These are phyloP conservation scores for Aurantiochytrium sp. DNA, from an alignment of 108 stramenopile genomes.

Conservation along the genomic window DNA sequence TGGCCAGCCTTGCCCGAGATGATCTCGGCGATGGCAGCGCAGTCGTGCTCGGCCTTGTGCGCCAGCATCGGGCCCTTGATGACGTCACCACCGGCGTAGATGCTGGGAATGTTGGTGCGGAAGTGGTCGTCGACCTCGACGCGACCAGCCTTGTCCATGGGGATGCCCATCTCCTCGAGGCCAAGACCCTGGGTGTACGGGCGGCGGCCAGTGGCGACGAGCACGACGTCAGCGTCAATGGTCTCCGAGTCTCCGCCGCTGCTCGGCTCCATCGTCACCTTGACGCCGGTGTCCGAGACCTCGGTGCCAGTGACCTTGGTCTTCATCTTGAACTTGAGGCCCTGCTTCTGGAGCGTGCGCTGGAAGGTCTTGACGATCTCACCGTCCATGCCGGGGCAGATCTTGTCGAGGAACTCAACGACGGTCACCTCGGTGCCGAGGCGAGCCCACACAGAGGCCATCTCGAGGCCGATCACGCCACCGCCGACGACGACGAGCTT, in stretches of 20 bases:
- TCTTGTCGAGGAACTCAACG: slow-evolving; percentile 93
- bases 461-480: slow-evolving; percentile 97
- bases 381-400: slow-evolving; percentile 86
- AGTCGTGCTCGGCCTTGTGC: slow-evolving; percentile 99
- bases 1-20: slow-evolving; percentile 96
- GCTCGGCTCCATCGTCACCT: slow-evolving; percentile 78
- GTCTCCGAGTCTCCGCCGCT: slow-evolving; percentile 69
- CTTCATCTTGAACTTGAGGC: slow-evolving; percentile 88
- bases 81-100: slow-evolving; percentile 94
- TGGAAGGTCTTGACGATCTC: slow-evolving; percentile 93
- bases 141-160: slow-evolving; percentile 85
- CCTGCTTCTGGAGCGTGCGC: slow-evolving; percentile 91
- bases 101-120: slow-evolving; percentile 75
- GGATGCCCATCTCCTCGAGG: slow-evolving; percentile 85
- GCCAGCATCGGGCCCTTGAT: slow-evolving; percentile 99
- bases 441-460: slow-evolving; percentile 97
- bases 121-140: slow-evolving; percentile 95
- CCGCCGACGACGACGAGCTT: slow-evolving; percentile 92
- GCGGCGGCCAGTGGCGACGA: slow-evolving; percentile 96
- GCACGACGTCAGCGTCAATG: slow-evolving; percentile 77
- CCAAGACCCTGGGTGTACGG: slow-evolving; percentile 95
- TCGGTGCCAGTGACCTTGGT: slow-evolving; percentile 86
- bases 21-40: slow-evolving; percentile 89
- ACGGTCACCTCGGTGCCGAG: slow-evolving; percentile 91
- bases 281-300: slow-evolving; percentile 71